Base-by-base conservation (phyloP, 345 rosid genomes). In the Limnanthes douglasii region DNA sequence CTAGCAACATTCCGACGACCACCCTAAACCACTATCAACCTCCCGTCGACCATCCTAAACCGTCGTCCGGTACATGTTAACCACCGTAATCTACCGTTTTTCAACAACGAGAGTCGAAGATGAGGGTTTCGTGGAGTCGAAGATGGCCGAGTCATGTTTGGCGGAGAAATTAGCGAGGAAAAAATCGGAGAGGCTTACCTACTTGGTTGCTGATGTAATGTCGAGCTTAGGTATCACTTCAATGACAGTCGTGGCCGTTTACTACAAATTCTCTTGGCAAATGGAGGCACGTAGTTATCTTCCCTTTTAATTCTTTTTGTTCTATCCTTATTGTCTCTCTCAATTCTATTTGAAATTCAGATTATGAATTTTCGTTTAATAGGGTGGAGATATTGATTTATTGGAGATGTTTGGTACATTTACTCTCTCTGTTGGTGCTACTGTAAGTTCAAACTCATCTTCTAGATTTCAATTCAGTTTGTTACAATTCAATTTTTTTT, bases 211-310 rank as follows among this genome's bases (percentile, higher is more conserved):
- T 3, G 95, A 95, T 0, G 66, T 90, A 17, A 49, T 84, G 79
- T 84, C 98, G n/a, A 79, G 77, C 58, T 59, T 77, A 1, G 95
- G 95, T 28, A 60, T 84, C 39, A 84, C 86, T 53, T 84, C 85
- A 26, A 64, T 84, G 84, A 77, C 86, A 8, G 57, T 61, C 41
- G 51, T 76, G 74, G 61, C 95, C 9, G 95, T 90, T 51, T 84
- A 90, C 43, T 90, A 70, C 61, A 51, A 94, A 45, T 90, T 90
- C 35, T 53, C 64, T 2, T 74, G 92, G 98, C 92, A 90, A 65
- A 66, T 75, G 86, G 84, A 76, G 95, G 98, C 78, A 39, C 5
- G 1, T 0, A 18, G 12, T 26, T 20, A 3, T 8, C n/a, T n/a
- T 3, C n/a, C 22, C 29, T 21, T 18, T 11, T 3, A 4, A 15